Base-by-base conservation (phyloP, 768 basidiomycete species). In the Termitomyces sp. region DNA sequence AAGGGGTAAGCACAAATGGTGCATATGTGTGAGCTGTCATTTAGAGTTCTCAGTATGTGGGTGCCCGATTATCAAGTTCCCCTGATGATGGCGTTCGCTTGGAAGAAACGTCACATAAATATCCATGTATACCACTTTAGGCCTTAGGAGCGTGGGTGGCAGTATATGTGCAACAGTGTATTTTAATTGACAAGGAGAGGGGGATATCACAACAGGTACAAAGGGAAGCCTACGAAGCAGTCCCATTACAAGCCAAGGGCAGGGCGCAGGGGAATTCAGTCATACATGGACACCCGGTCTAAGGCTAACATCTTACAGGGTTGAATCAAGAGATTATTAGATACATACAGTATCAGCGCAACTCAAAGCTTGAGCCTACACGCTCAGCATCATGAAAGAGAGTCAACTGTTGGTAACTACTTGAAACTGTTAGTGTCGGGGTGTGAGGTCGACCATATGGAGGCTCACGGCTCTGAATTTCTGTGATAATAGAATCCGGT, bases 401-500 rank as follows among this genome's bases (percentile, higher is more conserved):
- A 5, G 89, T 89, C 51, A 97, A 68, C 64, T 96, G 91, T 70
- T 97, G 94, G 73, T 95, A 96, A 63, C 91, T 56, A 37, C 42
- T 55, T 47, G 30, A 43, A 61, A 31, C 51, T 56, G 26, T 47
- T 54, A 3, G 33, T 52, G 56, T 50, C 44, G 58, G 54, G 14
- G 28, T 57, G 46, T 48, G 40, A 47, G 45, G 17, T 28, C 47
- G 12, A 53, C 10, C 15, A 12, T 31, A 46, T 33, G 53, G 56
- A 19, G 21, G 83, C 89, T 74, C 67, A 94, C 91, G 91, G 91
- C 66, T 92, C 91, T 54, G 91, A 94, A 68, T 93, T 89, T 77
- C 88, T 87, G 70, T 94, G 92, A 73, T 91, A 95, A 71, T 95
- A 96, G 74, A 91, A 95, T 38, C 94, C 91, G 61, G 82, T 88